phyloP scores from a whole-genome alignment of 169 alveolate genomes.

The Cryptosporidium meleagridis region DNA sequence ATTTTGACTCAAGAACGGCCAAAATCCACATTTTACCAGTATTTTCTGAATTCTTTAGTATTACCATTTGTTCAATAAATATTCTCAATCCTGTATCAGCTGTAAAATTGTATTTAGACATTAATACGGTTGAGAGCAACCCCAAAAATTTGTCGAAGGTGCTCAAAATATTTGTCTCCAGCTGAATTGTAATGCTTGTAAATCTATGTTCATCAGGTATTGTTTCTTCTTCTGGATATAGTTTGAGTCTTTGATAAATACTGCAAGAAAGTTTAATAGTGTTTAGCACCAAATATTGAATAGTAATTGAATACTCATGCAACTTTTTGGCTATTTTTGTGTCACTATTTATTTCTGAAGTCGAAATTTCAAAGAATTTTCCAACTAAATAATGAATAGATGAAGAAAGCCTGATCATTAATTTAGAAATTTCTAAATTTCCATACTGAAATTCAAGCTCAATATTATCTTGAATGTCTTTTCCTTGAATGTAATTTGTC shows the following conservation, averaged over 20 bases:
- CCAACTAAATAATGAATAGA: conserved; percentile 30
- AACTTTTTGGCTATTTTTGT: neutral
- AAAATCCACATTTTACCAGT: conserved; percentile 27
- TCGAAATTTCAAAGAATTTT: neutral
- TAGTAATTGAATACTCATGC: neutral
- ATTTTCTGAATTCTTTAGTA: conserved; percentile 11
- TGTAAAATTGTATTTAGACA: neutral
- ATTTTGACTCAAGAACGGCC: neutral
- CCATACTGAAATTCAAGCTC: neutral
- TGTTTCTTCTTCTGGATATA: neutral
- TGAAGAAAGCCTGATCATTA: conserved; percentile 22
- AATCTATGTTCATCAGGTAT: conserved; percentile 43
- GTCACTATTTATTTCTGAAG: neutral
- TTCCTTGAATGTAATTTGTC: neutral
- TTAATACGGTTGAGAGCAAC: conserved; percentile 10
- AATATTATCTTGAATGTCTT: conserved; percentile 6
- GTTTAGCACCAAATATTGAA: neutral
- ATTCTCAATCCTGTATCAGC: neutral
- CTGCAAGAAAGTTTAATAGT: conserved; percentile 1
- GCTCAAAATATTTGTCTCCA: conserved; percentile 39
- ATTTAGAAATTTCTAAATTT: conserved; percentile 5
- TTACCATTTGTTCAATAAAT: conserved; percentile 16
- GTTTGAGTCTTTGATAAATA: conserved; percentile 4
- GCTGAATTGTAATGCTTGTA: conserved; percentile 31
- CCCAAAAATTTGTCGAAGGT: conserved; percentile 46